phyloP scores from a whole-genome alignment of 306 rosid species.

The Vigna mungo region DNA sequence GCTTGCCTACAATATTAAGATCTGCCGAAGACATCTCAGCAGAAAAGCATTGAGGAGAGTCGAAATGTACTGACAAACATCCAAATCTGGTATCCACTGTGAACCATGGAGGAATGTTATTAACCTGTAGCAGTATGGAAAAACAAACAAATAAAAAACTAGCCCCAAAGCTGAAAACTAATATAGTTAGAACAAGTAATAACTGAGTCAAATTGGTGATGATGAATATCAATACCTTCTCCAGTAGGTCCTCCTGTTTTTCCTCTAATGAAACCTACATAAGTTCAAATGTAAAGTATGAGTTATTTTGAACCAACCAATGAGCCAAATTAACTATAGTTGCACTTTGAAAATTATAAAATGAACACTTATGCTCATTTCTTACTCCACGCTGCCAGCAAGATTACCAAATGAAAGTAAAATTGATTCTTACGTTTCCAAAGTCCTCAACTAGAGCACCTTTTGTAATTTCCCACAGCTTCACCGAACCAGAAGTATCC shows the following conservation, averaged over 20 bases:
- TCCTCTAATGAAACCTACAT: constrained; percentile 85
- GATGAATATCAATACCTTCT: constrained; percentile 71
- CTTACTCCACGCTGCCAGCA: neutral
- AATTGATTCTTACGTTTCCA: constrained; percentile 75
- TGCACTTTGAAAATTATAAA: constrained; percentile 35
- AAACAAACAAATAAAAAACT: neutral
- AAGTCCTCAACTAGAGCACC: constrained; percentile 86
- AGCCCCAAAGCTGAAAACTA: neutral
- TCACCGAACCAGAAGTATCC: constrained; percentile 96
- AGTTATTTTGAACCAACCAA: constrained; percentile 32
- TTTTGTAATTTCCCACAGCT: constrained; percentile 96
- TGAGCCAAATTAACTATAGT: constrained; percentile 34
- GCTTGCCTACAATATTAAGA: constrained; percentile 87
- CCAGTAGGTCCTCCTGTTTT: constrained; percentile 89
- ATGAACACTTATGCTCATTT: neutral
- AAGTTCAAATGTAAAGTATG: constrained; percentile 43
- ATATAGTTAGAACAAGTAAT: neutral
- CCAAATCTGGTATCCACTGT: constrained; percentile 97
- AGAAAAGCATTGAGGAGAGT: constrained; percentile 92
- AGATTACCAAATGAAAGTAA: constrained; percentile 37
- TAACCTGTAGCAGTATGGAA: constrained; percentile 62
- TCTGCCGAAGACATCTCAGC: constrained; percentile 97
- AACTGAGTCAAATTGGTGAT: constrained; percentile 2
- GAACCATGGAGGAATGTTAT: constrained; percentile 96
- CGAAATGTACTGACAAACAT: constrained; percentile 94